These are phyloP conservation scores for Candida glucosophila DNA, from an alignment of 1,139 yeast species.

Conservation along the genomic window DNA sequence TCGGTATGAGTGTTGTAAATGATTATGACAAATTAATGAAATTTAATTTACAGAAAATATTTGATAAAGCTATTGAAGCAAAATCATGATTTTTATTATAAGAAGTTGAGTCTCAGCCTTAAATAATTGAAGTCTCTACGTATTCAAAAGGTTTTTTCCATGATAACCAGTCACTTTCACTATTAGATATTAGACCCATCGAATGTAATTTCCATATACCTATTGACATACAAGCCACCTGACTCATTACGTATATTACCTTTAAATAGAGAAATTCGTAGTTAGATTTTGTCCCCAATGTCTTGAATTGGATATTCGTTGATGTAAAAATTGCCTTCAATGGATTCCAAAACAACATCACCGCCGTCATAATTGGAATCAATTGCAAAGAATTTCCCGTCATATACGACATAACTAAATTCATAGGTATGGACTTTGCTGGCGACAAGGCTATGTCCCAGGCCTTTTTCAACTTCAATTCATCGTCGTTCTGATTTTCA, in stretches of 20 bases:
- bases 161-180: constrained; percentile 83
- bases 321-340: constrained; percentile 57
- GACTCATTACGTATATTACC: constrained; percentile 43
- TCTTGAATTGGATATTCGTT: constrained; percentile 38
- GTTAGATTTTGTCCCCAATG: constrained; percentile 27
- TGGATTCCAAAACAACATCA: constrained; percentile 76
- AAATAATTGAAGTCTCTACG: too few species aligned
- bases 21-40: constrained; percentile 48
- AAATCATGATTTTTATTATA: too few species aligned
- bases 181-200: constrained; percentile 90
- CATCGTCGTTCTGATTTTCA: constrained; percentile 16
- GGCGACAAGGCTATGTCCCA: constrained; percentile 87
- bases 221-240: constrained; percentile 55
- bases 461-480: constrained; percentile 53
- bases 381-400: constrained; percentile 86
- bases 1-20: constrained; percentile 75
- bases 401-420: constrained; percentile 84
- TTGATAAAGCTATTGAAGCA: constrained; percentile 34
- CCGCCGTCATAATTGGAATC: constrained; percentile 85
- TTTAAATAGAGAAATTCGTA: constrained; percentile 29
- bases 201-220: constrained; percentile 80
- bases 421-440: constrained; percentile 83
- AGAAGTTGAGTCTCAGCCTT: too few species aligned
- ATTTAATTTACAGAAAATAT: constrained; percentile 58
- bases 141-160: too few species aligned